Base-by-base conservation (phyloP, 495 filamentous ascomycete genomes). In the Talaromyces wortmannii region DNA sequence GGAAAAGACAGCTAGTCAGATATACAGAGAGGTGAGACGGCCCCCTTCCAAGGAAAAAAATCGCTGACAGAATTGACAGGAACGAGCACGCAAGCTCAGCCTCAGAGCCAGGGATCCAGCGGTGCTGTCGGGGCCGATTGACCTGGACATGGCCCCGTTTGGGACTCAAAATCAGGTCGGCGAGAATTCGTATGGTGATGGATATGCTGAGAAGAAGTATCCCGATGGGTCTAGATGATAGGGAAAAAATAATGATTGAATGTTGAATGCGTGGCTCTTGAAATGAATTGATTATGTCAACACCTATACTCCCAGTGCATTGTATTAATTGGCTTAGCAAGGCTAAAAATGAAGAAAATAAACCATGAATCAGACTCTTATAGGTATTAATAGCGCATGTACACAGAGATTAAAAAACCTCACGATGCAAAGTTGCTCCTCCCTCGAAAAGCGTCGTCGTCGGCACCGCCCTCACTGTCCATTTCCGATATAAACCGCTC, bases 401-500 rank as follows among this genome's bases (percentile, higher is more conserved):
- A 36, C 11, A 8, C 12, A 52, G 23, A 23, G 23, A 23, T n/a
- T n/a, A 23, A 23, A 4, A 23, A 23, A 23, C 23, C 23, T 53
- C 52, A 53, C 10, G 52, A 53, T 45, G 32, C 52, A 31, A 17
- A 23, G n/a, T 53, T 18, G 12, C 52, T 53, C 45, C 52, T 13
- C 12, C 42, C 43, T 15, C 42, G 8, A 17, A 32, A 45, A 13
- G 13, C n/a, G 55, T 31, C 29, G 31, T 57, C 53, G 45, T 42
- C 59, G 48, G 23, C 61, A n/a, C 62, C 72, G 18, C 65, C 47
- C 55, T 87, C 81, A 53, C 77, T 81, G 68, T 95, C 91, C 87
- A 96, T 94, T 55, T 96, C 89, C 59, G 78, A 77, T 42, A 97
- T 74, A 68, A 96, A 97, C 62, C 77, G 71, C 74, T 97, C 91